A percentile compares a stretch with the other conserved stretches of the same genome.
Evolutionary conservation across 225 moss, liverwort and hornwort species (phyloP).

Genomic region (Polytrichum formosum): DNA sequence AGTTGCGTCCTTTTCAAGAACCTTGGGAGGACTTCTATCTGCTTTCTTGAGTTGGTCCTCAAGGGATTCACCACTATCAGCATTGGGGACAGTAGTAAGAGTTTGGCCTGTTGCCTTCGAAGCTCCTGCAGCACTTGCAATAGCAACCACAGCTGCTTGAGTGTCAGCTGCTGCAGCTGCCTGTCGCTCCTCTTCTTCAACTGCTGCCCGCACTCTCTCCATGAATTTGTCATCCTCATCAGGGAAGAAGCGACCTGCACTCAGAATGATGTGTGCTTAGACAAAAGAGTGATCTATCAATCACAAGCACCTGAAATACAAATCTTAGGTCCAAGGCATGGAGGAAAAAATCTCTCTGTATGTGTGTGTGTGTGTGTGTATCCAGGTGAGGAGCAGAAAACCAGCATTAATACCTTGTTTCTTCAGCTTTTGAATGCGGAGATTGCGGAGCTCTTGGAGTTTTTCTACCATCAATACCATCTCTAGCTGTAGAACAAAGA

Average conservation of each 20-base stretch:
- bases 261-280: neutral
- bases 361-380: no score
- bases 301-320: no score
- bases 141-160: slow-evolving; percentile 79
- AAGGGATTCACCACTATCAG: slow-evolving; percentile 12
- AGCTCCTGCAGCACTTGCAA: slow-evolving; percentile 87
- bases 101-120: slow-evolving; percentile 47
- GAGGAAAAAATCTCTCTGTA: no score
- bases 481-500: slow-evolving; percentile 36
- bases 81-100: slow-evolving; percentile 15
- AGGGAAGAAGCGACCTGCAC: slow-evolving; percentile 90
- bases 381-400: no score
- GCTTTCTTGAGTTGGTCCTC: slow-evolving; percentile 20
- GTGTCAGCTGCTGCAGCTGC: slow-evolving; percentile 84
- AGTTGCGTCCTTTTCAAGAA: slow-evolving; percentile 12
- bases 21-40: slow-evolving; percentile 17
- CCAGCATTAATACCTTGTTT: slow-evolving; percentile 60
- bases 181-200: slow-evolving; percentile 96
- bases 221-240: slow-evolving; percentile 96
- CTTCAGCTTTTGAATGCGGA: slow-evolving; percentile 87
- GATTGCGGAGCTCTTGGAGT: slow-evolving; percentile 84
- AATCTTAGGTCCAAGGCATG: no score
- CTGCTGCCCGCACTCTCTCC: slow-evolving; percentile 83
- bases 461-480: slow-evolving; percentile 92
- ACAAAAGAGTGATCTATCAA: no score